Conservation (phyloP, 495 filamentous ascomycete genomes). For the Mytilinidion resinicola region DNA sequence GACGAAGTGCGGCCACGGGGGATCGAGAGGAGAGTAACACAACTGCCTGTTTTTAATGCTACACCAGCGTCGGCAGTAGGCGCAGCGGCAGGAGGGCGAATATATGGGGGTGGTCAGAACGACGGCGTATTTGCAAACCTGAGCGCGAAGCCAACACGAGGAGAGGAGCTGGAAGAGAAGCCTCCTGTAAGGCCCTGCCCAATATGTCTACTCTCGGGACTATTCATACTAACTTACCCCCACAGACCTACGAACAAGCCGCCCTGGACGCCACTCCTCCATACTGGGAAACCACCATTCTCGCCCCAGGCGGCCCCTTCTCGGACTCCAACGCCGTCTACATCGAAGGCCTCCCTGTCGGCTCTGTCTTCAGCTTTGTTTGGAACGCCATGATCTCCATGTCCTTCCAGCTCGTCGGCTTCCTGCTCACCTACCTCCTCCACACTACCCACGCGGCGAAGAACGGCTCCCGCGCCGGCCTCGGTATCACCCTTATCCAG, state of each 20-base stretch:
- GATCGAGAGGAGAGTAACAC: slow-evolving; percentile 46
- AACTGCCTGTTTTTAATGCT: slow-evolving; percentile 44
- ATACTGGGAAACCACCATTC: slow-evolving; percentile 98
- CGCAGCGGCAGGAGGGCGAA: slow-evolving; percentile 32
- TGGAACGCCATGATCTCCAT: slow-evolving; percentile 99
- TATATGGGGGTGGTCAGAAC: slow-evolving; percentile 60
- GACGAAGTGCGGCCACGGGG: slow-evolving; percentile 27
- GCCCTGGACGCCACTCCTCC: slow-evolving; percentile 93
- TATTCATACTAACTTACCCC: slow-evolving; percentile 30
- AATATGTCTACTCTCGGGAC: neutral
- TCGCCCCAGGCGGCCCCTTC: slow-evolving; percentile 76
- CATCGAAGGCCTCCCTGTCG: slow-evolving; percentile 91
- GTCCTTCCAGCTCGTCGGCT: slow-evolving; percentile 96
- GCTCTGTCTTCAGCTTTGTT: slow-evolving; percentile 88
- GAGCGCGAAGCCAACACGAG: slow-evolving; percentile 80
- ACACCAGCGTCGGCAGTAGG: slow-evolving; percentile 28
- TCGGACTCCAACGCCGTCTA: slow-evolving; percentile 70
- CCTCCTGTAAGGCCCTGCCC: slow-evolving; percentile 67
- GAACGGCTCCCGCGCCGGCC: slow-evolving; percentile 87
- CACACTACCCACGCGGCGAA: slow-evolving; percentile 98
- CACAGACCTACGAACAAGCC: slow-evolving; percentile 93
- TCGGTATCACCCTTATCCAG: slow-evolving; percentile 93
- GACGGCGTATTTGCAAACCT: slow-evolving; percentile 97
- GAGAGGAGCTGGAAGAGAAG: slow-evolving; percentile 79
- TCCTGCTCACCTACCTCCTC: slow-evolving; percentile 93